Evolutionary conservation across 2,329 filamentous ascomycete species (phyloP).

Genomic region (Aspergillus vadensis): DNA sequence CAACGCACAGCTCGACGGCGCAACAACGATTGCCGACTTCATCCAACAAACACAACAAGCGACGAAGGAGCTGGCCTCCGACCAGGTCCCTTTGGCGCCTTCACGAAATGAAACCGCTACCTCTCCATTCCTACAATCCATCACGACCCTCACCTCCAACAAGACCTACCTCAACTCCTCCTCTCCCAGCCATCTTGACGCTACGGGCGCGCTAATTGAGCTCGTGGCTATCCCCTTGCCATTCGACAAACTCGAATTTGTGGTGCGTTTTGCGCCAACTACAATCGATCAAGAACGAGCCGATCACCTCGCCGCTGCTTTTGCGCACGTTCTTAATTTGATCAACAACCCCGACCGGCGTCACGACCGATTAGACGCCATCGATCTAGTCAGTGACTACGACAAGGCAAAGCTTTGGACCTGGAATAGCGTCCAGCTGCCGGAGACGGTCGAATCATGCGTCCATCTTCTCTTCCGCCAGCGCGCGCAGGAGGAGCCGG

Average conservation of each 20-base stretch:
- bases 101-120: neutral
- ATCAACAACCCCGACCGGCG: neutral
- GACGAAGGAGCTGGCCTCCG: neutral
- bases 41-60: neutral
- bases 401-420: slow-evolving; percentile 17
- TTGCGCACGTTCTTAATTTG: neutral
- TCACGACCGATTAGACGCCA: neutral
- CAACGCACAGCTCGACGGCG: neutral
- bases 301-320: neutral
- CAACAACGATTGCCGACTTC: neutral
- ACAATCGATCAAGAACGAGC: neutral
- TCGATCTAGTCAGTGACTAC: neutral
- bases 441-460: neutral
- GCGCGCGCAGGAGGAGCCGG: slow-evolving; percentile 2
- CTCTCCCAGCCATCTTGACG: neutral
- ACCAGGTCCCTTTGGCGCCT: neutral
- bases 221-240: neutral
- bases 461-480: slow-evolving; percentile 12
- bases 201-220: neutral
- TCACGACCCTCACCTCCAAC: neutral
- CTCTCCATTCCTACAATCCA: neutral
- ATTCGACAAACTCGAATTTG: neutral
- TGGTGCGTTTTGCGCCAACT: neutral
- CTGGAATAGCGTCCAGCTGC: slow-evolving; percentile 17
- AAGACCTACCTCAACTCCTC: neutral